Evolutionary conservation across 2,329 filamentous ascomycete species (phyloP).

Genomic region (Boeremia exigua): DNA sequence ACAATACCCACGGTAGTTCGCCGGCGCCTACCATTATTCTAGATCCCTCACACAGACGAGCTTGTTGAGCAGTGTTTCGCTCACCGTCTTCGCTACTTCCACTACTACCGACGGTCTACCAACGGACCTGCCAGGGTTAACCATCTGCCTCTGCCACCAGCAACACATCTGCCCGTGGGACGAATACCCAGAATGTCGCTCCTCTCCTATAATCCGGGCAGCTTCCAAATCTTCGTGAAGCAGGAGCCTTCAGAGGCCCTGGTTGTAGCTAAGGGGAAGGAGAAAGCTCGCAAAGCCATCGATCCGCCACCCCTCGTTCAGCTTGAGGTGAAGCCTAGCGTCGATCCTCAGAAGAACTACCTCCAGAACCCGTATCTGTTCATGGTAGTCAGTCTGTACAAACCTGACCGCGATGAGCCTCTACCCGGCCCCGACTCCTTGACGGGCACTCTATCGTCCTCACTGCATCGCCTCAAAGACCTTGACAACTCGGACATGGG

Average conservation of each 20-base stretch:
- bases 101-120: neutral
- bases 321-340: slow-evolving; percentile 60
- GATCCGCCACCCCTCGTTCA: slow-evolving; percentile 87
- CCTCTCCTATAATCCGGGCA: neutral
- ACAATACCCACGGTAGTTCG: slow-evolving; percentile 3
- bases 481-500: slow-evolving; percentile 76
- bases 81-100: neutral
- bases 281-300: slow-evolving; percentile 85
- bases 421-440: slow-evolving; percentile 59
- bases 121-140: neutral
- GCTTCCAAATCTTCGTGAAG: slow-evolving; percentile 41
- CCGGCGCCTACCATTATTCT: slow-evolving; percentile 1
- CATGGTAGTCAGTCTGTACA: slow-evolving; percentile 63
- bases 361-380: slow-evolving; percentile 71
- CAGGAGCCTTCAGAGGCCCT: slow-evolving; percentile 73
- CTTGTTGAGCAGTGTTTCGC: neutral
- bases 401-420: slow-evolving; percentile 55
- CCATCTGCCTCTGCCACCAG: neutral
- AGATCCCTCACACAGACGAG: neutral
- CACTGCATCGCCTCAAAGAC: slow-evolving; percentile 82
- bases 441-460: slow-evolving; percentile 78
- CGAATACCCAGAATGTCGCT: slow-evolving; percentile 10
- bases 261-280: slow-evolving; percentile 70
- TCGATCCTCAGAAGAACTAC: slow-evolving; percentile 66
- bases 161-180: slow-evolving; percentile 1